These are phyloP conservation scores for Vigna mungo DNA, from an alignment of 306 rosid species.

Conservation along the genomic window DNA sequence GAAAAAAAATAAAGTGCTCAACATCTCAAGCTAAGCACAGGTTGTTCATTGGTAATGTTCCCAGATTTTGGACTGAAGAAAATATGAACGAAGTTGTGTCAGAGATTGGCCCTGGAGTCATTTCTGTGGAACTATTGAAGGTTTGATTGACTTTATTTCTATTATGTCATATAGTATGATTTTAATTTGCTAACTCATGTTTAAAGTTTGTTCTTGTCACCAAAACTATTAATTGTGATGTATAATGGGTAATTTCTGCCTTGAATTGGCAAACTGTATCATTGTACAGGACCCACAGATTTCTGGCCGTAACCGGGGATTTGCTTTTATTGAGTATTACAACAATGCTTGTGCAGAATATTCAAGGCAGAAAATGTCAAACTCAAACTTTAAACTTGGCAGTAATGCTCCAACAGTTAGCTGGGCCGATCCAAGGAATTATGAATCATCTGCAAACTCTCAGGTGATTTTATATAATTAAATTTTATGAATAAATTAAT, in stretches of 20 bases:
- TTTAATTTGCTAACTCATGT: background rate
- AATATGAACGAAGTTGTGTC: constrained; percentile 63
- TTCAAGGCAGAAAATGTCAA: constrained; percentile 71
- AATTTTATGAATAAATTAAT: background rate
- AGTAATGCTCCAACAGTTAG: constrained; percentile 69
- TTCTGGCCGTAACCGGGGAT: constrained; percentile 66
- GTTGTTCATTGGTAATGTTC: constrained; percentile 77
- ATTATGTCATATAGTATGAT: constrained; percentile 1
- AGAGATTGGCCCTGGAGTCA: constrained; percentile 70
- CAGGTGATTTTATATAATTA: constrained; percentile 56
- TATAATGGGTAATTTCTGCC: constrained; percentile 31
- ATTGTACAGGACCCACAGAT: constrained; percentile 61
- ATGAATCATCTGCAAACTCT: constrained; percentile 63
- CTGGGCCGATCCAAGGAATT: constrained; percentile 80
- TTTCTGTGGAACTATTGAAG: constrained; percentile 67
- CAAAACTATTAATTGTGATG: constrained; percentile 7
- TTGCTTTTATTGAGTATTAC: constrained; percentile 70
- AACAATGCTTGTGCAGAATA: constrained; percentile 75
- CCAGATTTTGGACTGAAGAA: constrained; percentile 66
- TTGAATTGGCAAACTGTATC: constrained; percentile 37
- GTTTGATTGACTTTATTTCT: constrained; percentile 41
- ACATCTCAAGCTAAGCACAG: constrained; percentile 67
- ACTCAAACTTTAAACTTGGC: constrained; percentile 70
- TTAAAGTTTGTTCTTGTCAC: constrained; percentile 24
- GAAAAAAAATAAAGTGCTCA: constrained; percentile 67